phyloP scores from a whole-genome alignment of 805 yeast genomes.

The Zygotorulaspora danielsina region DNA sequence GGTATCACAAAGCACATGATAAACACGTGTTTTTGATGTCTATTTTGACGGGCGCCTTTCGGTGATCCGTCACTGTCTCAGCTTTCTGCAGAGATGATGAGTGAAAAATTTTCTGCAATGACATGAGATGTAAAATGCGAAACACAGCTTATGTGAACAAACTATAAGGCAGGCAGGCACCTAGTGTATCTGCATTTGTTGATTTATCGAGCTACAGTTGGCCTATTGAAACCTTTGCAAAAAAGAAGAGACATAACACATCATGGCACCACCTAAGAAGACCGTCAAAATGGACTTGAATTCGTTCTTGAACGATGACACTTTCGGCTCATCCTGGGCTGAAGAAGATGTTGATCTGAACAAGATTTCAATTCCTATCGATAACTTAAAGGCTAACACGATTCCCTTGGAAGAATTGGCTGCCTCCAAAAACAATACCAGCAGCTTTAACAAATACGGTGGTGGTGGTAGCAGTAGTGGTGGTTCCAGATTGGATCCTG shows the following conservation, averaged over 20 bases:
- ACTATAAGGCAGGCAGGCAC: too few relatives aligned
- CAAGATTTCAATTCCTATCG: slow-evolving; percentile 52
- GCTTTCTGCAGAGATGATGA: neutral
- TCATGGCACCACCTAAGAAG: slow-evolving; percentile 60
- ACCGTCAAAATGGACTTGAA: slow-evolving; percentile 78
- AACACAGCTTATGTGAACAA: too few relatives aligned
- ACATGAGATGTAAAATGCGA: neutral
- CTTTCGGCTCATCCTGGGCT: slow-evolving; percentile 76
- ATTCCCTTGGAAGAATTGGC: slow-evolving; percentile 31
- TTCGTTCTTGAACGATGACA: slow-evolving; percentile 74
- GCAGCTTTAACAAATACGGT: slow-evolving; percentile 27
- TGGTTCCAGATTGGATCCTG: slow-evolving; percentile 38
- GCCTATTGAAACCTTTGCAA: too few relatives aligned
- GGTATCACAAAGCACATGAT: too few relatives aligned
- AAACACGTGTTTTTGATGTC: too few relatives aligned
- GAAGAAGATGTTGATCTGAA: slow-evolving; percentile 75
- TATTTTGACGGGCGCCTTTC: too few relatives aligned
- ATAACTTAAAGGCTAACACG: slow-evolving; percentile 27
- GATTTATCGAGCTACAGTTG: too few relatives aligned
- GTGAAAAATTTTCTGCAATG: slow-evolving; percentile 1
- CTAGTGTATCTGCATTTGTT: too few relatives aligned
- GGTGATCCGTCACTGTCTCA: too few relatives aligned
- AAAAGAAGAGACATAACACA: slow-evolving; percentile 12
- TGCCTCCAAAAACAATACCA: slow-evolving; percentile 19
- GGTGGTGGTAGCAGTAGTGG: slow-evolving; percentile 34